A percentile compares a stretch with the other conserved stretches of the same genome.
These are phyloP conservation scores for Dothidotthia symphoricarpi DNA, from an alignment of 2,329 filamentous ascomycete species.

Conservation along the genomic window DNA sequence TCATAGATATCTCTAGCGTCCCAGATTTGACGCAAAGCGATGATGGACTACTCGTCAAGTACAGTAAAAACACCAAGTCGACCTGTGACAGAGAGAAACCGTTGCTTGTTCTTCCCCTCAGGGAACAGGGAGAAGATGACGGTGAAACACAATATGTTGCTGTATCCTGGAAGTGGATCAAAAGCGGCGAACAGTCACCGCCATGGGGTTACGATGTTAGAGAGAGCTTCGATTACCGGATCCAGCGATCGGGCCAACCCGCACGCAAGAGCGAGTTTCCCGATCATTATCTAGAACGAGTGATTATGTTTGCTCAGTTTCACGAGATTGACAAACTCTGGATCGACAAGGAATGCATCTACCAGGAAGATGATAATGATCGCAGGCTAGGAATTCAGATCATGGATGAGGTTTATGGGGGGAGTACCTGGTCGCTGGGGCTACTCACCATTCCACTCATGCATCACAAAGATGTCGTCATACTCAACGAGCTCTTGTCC, in stretches of 20 bases:
- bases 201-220: background rate
- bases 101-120: conserved; percentile 2
- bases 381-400: conserved; percentile 13
- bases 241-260: conserved; percentile 5
- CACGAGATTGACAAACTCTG: conserved; percentile 9
- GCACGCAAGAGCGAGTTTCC: conserved; percentile 17
- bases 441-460: conserved; percentile 11
- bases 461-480: conserved; percentile 8
- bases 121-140: conserved; percentile 5
- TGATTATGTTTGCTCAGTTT: conserved; percentile 14
- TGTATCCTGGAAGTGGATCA: conserved; percentile 18
- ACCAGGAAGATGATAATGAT: conserved; percentile 12
- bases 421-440: conserved; percentile 10
- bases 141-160: conserved; percentile 11
- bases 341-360: conserved; percentile 24
- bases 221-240: conserved; percentile 8
- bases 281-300: conserved; percentile 17
- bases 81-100: background rate
- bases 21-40: conserved; percentile 3
- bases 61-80: background rate
- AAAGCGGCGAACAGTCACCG: background rate
- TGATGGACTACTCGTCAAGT: background rate
- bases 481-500: conserved; percentile 8
- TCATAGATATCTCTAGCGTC: conserved; percentile 16
- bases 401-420: conserved; percentile 22